Conservation (phyloP, 2,329 filamentous ascomycete genomes). For the Botrytis pseudocinerea region DNA sequence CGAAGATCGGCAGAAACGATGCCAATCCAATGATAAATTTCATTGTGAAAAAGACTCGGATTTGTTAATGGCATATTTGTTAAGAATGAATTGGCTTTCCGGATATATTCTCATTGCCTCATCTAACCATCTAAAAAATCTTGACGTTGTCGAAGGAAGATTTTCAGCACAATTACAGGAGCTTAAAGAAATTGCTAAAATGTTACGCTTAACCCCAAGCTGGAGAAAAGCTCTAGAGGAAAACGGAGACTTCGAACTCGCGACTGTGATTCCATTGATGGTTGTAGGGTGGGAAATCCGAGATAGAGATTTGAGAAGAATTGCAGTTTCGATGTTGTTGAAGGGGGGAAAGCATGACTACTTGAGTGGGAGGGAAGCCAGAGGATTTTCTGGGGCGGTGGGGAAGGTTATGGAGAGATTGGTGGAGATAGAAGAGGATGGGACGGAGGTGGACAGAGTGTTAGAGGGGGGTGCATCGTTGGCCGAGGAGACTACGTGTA, state of each 20-base stretch:
- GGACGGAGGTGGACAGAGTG: neutral
- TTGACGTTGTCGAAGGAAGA: neutral
- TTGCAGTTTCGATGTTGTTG: conserved; percentile 31
- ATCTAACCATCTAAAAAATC: conserved; percentile 5
- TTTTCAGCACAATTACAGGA: conserved; percentile 15
- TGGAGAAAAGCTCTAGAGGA: conserved; percentile 22
- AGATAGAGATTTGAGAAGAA: conserved; percentile 28
- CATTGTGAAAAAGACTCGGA: conserved; percentile 8
- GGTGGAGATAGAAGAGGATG: conserved; percentile 13
- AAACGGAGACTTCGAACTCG: conserved; percentile 34
- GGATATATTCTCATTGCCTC: conserved; percentile 19
- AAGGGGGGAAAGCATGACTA: neutral
- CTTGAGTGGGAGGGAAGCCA: neutral
- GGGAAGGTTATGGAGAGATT: conserved; percentile 16
- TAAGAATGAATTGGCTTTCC: conserved; percentile 16
- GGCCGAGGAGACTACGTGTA: neutral
- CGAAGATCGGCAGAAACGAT: conserved; percentile 4
- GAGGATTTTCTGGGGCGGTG: neutral
- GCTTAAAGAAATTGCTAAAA: conserved; percentile 7
- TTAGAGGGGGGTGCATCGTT: neutral
- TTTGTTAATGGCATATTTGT: conserved; percentile 11
- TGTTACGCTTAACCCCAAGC: neutral
- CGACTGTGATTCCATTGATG: conserved; percentile 33
- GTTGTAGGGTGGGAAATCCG: conserved; percentile 34
- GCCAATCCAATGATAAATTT: conserved; percentile 25